Evolutionary conservation across 2,329 filamentous ascomycete species (phyloP).

Genomic region (Paecilomyces sp.): DNA sequence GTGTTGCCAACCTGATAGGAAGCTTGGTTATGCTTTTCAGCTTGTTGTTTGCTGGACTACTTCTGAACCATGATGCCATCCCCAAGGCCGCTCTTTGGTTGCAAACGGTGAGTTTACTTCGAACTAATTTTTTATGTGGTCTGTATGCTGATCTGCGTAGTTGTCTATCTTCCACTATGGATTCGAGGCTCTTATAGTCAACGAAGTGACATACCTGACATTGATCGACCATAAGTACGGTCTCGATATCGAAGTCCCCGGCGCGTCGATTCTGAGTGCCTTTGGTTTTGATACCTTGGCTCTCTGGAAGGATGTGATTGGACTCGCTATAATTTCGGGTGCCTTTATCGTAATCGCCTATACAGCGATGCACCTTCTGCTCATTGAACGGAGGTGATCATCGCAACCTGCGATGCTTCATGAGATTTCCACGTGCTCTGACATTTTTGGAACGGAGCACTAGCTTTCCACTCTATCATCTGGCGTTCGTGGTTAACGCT

Average conservation of each 20-base stretch:
- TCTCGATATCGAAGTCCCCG: constrained; percentile 91
- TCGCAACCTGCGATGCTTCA: constrained; percentile 2
- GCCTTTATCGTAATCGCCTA: constrained; percentile 86
- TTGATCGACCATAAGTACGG: constrained; percentile 93
- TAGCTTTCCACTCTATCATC: background rate
- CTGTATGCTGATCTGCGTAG: constrained; percentile 22
- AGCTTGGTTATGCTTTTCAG: constrained; percentile 97
- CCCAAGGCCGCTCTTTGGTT: constrained; percentile 81
- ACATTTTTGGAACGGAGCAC: background rate
- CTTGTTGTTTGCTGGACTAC: constrained; percentile 83
- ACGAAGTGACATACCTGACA: constrained; percentile 85
- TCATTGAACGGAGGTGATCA: constrained; percentile 74
- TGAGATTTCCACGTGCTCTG: constrained; percentile 2
- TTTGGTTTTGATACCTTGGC: constrained; percentile 90
- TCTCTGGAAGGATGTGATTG: constrained; percentile 76
- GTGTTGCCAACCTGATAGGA: constrained; percentile 88
- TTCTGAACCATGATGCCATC: constrained; percentile 92
- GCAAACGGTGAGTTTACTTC: constrained; percentile 56
- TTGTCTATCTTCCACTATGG: constrained; percentile 97
- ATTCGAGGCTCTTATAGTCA: constrained; percentile 93
- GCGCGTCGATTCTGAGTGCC: constrained; percentile 84
- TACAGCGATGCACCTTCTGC: constrained; percentile 81
- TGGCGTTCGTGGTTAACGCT: background rate
- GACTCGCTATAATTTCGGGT: constrained; percentile 72
- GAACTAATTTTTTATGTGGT: background rate